Conservation (phyloP, 1,284 basidiomycete genomes). For the Naganishia sp. region DNA sequence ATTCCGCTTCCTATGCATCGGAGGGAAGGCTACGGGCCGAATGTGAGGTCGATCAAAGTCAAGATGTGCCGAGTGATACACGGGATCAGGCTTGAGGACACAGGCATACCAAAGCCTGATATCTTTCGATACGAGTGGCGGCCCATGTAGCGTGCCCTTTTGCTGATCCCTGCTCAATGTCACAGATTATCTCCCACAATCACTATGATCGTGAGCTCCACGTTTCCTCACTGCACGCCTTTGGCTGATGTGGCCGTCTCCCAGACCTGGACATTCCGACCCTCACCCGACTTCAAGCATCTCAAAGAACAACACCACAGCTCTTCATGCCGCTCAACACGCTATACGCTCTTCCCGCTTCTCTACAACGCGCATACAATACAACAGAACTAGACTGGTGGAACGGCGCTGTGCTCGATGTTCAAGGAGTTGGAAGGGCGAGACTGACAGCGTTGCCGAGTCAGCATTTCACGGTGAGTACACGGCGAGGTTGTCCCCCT, state of each 20-base stretch:
- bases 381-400: slow-evolving; percentile 72
- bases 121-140: background rate
- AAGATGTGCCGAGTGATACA: too few relatives aligned
- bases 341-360: slow-evolving; percentile 56
- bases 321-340: slow-evolving; percentile 68
- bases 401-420: slow-evolving; percentile 58
- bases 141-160: background rate
- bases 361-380: slow-evolving; percentile 52
- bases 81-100: too few relatives aligned
- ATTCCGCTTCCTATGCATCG: too few relatives aligned
- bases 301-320: slow-evolving; percentile 55
- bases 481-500: too few relatives aligned
- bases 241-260: background rate
- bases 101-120: too few relatives aligned
- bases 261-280: slow-evolving; percentile 61
- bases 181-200: slow-evolving; percentile 59
- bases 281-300: slow-evolving; percentile 55
- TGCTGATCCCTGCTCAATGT: background rate
- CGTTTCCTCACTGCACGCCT: background rate
- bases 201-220: slow-evolving; percentile 66
- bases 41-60: too few relatives aligned
- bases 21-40: too few relatives aligned
- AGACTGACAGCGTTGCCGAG: slow-evolving; percentile 50
- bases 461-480: slow-evolving; percentile 59
- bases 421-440: slow-evolving; percentile 55